Evolutionary conservation across 1,284 basidiomycete genomes (phyloP), one percentile per base, ranked within the genome.

Genomic region (Phellopilus nigrolimitatus): DNA sequence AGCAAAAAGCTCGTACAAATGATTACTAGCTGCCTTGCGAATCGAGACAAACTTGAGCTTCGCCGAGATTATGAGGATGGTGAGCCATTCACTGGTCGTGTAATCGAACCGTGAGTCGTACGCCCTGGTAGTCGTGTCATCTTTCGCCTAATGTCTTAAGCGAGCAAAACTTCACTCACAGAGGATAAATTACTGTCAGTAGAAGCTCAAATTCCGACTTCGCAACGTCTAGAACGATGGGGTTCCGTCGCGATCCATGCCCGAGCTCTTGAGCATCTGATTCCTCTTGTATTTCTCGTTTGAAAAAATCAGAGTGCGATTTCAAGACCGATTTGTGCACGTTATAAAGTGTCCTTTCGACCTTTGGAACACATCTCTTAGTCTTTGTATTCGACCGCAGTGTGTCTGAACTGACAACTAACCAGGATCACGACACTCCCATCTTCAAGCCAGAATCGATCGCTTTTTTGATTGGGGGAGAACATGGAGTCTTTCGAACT

Each of bases 381-480:
- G 30, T 25, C 12, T 33, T 7, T 4, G 1, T 34, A 22, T 15
- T 28, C n/a, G 7, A 44, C 3, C 21, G 12, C 13, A 12, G 17
- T 42, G 3, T 37, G 21, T 12, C 33, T n/a, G 8, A 28, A n/a
- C 1, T 2, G 6, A 1, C 15, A 19, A 37, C 33, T 10, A 9
- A 47, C 45, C 45, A 27, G 24, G 22, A 49, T 28, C 4, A 41
- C 25, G 5, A n/a, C 37, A 30, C 39, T 49, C 8, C 47, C 47
- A 22, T 49, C 47, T 5, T 49, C 39, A 24, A 49, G 40, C 47
- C 47, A 49, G 24, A 40, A 49, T 9, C 31, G 31, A n/a, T 33
- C 31, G 31, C 31, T 33, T 12, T 12, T 33, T 12, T 12, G 31
- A 6, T 7, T 33, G 31, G n/a, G n/a, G n/a, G n/a, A n/a, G n/a